Conservation (phyloP, 345 rosid genomes). For the Barbarea vulgaris region DNA sequence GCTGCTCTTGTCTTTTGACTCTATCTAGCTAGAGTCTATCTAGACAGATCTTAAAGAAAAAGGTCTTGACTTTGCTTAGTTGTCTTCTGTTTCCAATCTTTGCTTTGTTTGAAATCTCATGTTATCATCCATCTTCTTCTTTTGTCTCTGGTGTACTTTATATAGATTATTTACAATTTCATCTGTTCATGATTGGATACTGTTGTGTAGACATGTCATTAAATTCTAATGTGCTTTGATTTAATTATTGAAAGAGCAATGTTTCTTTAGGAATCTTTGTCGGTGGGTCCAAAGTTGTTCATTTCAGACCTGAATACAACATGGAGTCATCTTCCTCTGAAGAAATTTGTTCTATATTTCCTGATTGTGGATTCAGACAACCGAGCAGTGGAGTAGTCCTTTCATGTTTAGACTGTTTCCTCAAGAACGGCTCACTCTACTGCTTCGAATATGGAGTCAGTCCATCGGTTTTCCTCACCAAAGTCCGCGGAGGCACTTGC, state of each 20-base stretch:
- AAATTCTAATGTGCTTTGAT: not conserved
- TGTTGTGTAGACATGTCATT: conserved; percentile 2
- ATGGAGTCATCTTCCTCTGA: conserved; percentile 41
- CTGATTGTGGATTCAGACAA: conserved; percentile 94
- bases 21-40: conserved; percentile 11
- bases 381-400: conserved; percentile 84
- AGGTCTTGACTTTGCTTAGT: not conserved
- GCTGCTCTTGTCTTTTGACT: conserved; percentile 12
- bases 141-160: not conserved
- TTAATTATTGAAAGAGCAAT: not conserved
- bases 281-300: conserved; percentile 99
- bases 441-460: conserved; percentile 81
- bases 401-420: conserved; percentile 92
- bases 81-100: conserved; percentile 1
- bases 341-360: conserved; percentile 71
- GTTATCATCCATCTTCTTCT: not conserved
- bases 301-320: conserved; percentile 73
- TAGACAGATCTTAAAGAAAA: conserved; percentile 21
- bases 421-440: conserved; percentile 74
- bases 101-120: conserved; percentile 6
- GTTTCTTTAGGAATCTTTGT: conserved; percentile 72
- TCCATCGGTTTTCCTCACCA: conserved; percentile 76
- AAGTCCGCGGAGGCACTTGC: conserved; percentile 94
- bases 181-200: not conserved
- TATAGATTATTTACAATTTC: not conserved